These are phyloP conservation scores for Turritis glabra DNA, from an alignment of 345 rosid species.

Conservation along the genomic window DNA sequence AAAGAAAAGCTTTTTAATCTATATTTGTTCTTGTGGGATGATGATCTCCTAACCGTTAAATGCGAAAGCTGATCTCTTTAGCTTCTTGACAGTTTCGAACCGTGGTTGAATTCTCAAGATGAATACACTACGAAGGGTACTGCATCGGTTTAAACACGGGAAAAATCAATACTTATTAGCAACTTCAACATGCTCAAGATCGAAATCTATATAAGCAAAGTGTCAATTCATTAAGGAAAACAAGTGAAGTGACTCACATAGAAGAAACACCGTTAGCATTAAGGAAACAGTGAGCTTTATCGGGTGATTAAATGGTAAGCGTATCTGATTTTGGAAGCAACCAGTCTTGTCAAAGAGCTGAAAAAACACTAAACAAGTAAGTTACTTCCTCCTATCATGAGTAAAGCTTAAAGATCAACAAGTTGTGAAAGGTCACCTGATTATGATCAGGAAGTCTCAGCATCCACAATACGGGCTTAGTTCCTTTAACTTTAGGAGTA, in stretches of 20 bases:
- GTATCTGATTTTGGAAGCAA: conserved; percentile 53
- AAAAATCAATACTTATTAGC: not conserved
- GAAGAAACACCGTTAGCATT: conserved; percentile 68
- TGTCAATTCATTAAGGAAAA: not conserved
- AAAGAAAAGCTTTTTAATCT: not conserved
- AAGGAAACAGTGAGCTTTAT: conserved; percentile 65
- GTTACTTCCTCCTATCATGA: not conserved
- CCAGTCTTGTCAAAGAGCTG: conserved; percentile 50
- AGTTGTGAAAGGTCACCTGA: conserved; percentile 40
- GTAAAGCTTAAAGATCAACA: conserved; percentile 34
- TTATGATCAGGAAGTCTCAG: conserved; percentile 49
- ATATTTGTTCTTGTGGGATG: conserved; percentile 20
- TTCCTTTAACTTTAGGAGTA: conserved; percentile 77
- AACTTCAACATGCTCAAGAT: not conserved
- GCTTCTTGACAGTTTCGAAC: conserved; percentile 11
- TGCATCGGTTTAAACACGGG: conserved; percentile 35
- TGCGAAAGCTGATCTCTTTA: not conserved
- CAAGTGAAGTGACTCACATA: conserved; percentile 53
- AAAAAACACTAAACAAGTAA: conserved; percentile 17
- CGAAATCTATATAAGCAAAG: not conserved
- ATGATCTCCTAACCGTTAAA: conserved; percentile 7
- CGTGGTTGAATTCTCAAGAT: conserved; percentile 42
- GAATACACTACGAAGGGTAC: conserved; percentile 74
- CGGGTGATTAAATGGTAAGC: conserved; percentile 43
- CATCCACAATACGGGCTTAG: conserved; percentile 52